phyloP scores from a whole-genome alignment of 352 stramenopile species.

The Globisporangium solare region DNA sequence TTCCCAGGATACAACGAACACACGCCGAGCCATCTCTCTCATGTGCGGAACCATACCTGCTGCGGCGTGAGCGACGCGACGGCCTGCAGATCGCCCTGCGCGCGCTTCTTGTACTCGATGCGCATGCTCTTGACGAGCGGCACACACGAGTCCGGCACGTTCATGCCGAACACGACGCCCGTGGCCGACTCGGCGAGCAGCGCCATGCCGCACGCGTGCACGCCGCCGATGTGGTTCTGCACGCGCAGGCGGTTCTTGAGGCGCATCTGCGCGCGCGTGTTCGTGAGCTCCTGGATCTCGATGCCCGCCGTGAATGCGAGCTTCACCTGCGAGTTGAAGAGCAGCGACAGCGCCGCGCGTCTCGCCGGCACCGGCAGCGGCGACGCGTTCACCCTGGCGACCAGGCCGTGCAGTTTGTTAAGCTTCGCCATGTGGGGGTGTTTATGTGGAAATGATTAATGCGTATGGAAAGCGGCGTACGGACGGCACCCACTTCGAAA shows the following conservation, averaged over 20 bases:
- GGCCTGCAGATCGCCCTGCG: constrained; percentile 64
- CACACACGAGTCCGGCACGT: constrained; percentile 77
- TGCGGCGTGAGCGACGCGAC: constrained; percentile 63
- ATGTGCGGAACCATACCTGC: constrained; percentile 29
- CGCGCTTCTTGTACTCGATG: constrained; percentile 70
- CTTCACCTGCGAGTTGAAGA: constrained; percentile 86
- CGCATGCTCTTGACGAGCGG: constrained; percentile 84
- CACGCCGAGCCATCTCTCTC: not conserved
- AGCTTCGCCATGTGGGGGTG: constrained; percentile 19
- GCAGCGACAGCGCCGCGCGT: constrained; percentile 53
- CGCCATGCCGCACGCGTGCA: constrained; percentile 87
- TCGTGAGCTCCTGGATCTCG: constrained; percentile 57
- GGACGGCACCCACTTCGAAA: no score
- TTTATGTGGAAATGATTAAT: no score
- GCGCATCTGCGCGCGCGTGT: constrained; percentile 35
- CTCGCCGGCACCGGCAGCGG: constrained; percentile 27
- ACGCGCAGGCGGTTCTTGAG: constrained; percentile 74
- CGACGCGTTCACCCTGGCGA: constrained; percentile 49
- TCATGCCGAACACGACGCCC: constrained; percentile 84
- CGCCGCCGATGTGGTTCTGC: constrained; percentile 86
- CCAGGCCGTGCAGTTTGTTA: constrained; percentile 56
- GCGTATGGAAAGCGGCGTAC: no score
- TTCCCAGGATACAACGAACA: not conserved
- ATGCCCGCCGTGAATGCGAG: constrained; percentile 76
- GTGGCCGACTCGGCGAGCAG: constrained; percentile 78